Base-by-base conservation (phyloP, 495 filamentous ascomycete genomes). In the Aspergillus egyptiacus region DNA sequence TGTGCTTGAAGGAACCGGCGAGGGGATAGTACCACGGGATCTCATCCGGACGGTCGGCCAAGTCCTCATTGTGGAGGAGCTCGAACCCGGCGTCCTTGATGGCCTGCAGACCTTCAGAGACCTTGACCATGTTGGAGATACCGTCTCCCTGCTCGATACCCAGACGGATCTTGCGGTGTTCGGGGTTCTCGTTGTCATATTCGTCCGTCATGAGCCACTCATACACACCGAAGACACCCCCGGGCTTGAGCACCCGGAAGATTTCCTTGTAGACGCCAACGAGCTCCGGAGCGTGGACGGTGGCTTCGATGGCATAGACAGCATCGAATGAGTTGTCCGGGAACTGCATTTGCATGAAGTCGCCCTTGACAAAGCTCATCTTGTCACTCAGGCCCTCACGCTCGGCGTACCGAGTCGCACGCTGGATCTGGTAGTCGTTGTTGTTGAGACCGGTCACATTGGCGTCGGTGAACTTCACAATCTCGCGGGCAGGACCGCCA, bases 341-440 rank as follows among this genome's bases (percentile, higher is more conserved):
- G 77, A 97, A 98, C 27, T 80, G 84, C 91, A 98, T 97, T 83
- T 98, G 93, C 91, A 96, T 97, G 73, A 97, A 98, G 60, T 97
- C 94, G 37, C 93, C 91, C 80, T 97, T 96, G 52, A 88, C 84
- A 56, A 89, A 97, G 60, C 77, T 81, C 61, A 96, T 71, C 73
- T 95, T 88, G 58, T 89, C 62, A 2, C 83, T 78, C 28, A 97
- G 73, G 44, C 86, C 86, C 64, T 95, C 89, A 59, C 84, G 83
- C 42, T 77, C 67, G 13, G 90, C 88, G 65, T 97, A 96, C 34
- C 77, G 77, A 18, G 84, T 91, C 6, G 93, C 94, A 41, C 93
- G 87, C 68, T 96, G 80, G 63, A 98, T 97, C 72, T 98, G 93
- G 78, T 97, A 97, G 73, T 96, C 91, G 73, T 97, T 98, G 83